Percentiles rank a stretch among this genome's conserved stretches.
Conservation (phyloP, 345 rosid genomes). For the Barbarea vulgaris region DNA sequence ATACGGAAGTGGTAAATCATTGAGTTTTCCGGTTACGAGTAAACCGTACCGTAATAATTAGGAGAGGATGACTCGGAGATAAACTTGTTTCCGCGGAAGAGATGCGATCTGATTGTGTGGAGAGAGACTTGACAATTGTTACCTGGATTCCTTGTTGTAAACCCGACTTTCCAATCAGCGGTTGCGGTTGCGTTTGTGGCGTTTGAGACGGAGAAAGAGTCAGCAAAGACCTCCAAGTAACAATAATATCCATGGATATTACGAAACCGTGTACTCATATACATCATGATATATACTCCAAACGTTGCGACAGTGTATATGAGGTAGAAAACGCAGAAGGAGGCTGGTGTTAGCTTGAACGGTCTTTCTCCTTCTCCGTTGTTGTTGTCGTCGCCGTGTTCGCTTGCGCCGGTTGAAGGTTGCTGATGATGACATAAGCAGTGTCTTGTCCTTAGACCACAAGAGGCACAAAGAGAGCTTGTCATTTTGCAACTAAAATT, state of each 20-base stretch:
- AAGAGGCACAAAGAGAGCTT: not conserved
- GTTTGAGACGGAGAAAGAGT: slow-evolving; percentile 11
- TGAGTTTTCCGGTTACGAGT: not conserved
- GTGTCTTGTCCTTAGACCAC: not conserved
- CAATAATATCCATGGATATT: not conserved
- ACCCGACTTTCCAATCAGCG: slow-evolving; percentile 14
- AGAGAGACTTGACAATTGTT: not conserved
- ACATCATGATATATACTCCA: not conserved
- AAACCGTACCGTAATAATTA: not conserved
- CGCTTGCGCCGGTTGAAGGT: not conserved
- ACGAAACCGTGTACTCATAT: not conserved
- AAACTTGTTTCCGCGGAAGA: not conserved
- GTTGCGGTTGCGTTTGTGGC: not conserved
- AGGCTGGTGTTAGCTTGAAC: not conserved
- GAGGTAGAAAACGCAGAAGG: slow-evolving; percentile 4
- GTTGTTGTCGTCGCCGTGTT: not conserved
- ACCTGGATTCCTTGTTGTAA: not conserved
- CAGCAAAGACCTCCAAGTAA: slow-evolving; percentile 16
- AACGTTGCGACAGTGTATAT: fast-evolving
- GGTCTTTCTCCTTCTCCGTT: not conserved
- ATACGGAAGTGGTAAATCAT: not conserved
- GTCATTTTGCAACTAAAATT: not conserved
- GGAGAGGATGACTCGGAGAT: not conserved
- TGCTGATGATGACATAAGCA: not conserved
- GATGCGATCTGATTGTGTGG: not conserved